Percentiles rank a stretch among this genome's conserved stretches.
Conservation (phyloP, 208 protist genomes). For the Wallacemonas sp. region DNA sequence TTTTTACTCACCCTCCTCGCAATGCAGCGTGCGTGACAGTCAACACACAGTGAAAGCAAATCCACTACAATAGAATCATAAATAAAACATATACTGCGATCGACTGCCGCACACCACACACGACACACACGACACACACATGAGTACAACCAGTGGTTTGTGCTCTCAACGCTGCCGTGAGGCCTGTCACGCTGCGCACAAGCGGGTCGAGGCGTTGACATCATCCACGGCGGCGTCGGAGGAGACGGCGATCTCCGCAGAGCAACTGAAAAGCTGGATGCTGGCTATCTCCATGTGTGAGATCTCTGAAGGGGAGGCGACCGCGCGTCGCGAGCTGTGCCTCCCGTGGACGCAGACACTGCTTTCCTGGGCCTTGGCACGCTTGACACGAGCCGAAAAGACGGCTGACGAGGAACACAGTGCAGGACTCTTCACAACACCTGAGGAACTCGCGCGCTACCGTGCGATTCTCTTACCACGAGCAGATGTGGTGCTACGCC, state of each 20-base stretch:
- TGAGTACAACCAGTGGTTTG: not conserved
- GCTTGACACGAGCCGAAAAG: not conserved
- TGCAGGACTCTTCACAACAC: not conserved
- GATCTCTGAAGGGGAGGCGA: not conserved
- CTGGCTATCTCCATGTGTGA: not conserved
- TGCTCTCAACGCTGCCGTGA: not conserved
- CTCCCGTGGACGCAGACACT: not conserved
- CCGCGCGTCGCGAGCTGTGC: not conserved
- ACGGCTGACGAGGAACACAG: not conserved
- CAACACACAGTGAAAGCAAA: no score
- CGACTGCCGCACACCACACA: no score
- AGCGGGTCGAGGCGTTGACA: not conserved
- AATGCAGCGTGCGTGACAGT: no score
- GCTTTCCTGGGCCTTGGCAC: conserved; percentile 3
- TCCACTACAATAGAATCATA: no score
- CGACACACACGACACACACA: not conserved
- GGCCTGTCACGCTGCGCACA: not conserved
- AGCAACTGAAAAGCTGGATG: conserved; percentile 2
- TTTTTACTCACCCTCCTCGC: no score
- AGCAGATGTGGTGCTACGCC: not conserved
- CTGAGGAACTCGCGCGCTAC: not conserved
- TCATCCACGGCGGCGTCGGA: not conserved
- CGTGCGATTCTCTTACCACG: not conserved
- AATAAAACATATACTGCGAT: no score
- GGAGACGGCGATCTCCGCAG: not conserved